Conservation (phyloP, 2,329 filamentous ascomycete genomes). For the Fusarium sp. region DNA sequence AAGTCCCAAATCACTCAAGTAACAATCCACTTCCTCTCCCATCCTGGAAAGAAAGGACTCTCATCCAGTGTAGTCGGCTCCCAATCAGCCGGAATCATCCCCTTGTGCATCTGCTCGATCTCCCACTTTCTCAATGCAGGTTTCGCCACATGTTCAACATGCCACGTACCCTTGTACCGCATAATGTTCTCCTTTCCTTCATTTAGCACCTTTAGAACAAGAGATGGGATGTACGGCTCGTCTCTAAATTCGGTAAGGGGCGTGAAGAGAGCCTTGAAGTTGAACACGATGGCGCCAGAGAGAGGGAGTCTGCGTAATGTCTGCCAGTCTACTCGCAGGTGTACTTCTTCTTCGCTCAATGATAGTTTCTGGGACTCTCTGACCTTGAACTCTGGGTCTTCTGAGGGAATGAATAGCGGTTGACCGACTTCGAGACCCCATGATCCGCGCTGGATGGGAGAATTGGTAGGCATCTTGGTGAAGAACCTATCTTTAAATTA, state of each 20-base stretch:
- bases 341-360: constrained; percentile 70
- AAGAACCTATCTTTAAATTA: constrained; percentile 72
- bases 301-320: constrained; percentile 83
- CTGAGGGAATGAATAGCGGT: constrained; percentile 80
- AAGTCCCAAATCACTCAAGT: background rate
- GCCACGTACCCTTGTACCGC: constrained; percentile 86
- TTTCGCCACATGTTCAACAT: constrained; percentile 79
- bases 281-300: constrained; percentile 82
- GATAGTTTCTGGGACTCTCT: constrained; percentile 69
- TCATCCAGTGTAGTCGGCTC: constrained; percentile 77
- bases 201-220: constrained; percentile 76
- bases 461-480: constrained; percentile 78
- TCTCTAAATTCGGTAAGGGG: constrained; percentile 76
- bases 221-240: constrained; percentile 78
- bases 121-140: constrained; percentile 74
- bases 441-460: constrained; percentile 84
- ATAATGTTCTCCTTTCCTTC: constrained; percentile 73
- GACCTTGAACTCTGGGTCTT: constrained; percentile 72
- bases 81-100: constrained; percentile 73
- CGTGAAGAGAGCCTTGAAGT: constrained; percentile 90
- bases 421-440: constrained; percentile 85
- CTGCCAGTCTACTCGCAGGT: constrained; percentile 89
- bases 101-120: constrained; percentile 73
- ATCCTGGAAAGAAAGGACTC: constrained; percentile 80
- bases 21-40: constrained; percentile 60